Evolutionary conservation across 2,329 filamentous ascomycete genomes (phyloP).

Genomic region (Chalara sp.): DNA sequence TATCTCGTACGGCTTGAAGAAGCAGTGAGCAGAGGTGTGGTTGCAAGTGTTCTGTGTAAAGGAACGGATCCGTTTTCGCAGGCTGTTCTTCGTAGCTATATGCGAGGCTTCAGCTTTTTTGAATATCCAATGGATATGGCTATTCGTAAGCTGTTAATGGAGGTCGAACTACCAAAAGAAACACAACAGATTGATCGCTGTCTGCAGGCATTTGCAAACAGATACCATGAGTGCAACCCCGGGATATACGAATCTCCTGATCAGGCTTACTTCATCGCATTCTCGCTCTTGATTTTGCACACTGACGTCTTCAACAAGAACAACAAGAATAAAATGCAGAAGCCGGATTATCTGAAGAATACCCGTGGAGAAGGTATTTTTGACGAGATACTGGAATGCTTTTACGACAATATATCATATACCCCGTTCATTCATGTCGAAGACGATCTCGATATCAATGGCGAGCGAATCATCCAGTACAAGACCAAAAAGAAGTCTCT

Average conservation of each 20-base stretch:
- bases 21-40: constrained; percentile 69
- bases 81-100: constrained; percentile 84
- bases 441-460: constrained; percentile 76
- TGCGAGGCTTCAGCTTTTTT: constrained; percentile 91
- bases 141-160: constrained; percentile 90
- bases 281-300: constrained; percentile 91
- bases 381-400: constrained; percentile 87
- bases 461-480: constrained; percentile 63
- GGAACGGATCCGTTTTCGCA: constrained; percentile 78
- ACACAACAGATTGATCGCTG: constrained; percentile 97
- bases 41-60: constrained; percentile 81
- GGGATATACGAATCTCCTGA: constrained; percentile 88
- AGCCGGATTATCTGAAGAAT: constrained; percentile 90
- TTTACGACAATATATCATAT: constrained; percentile 98
- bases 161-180: constrained; percentile 91
- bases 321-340: constrained; percentile 99
- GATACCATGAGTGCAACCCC: constrained; percentile 97
- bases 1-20: constrained; percentile 83
- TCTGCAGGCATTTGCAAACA: constrained; percentile 87
- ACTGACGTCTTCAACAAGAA: constrained; percentile 99
- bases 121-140: constrained; percentile 98
- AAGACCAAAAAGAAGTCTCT: constrained; percentile 66
- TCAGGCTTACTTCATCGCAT: constrained; percentile 97
- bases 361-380: constrained; percentile 87
- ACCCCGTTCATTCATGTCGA: constrained; percentile 98